Conservation (phyloP, 257 asterid genomes). For the Anisodus acutangulus region DNA sequence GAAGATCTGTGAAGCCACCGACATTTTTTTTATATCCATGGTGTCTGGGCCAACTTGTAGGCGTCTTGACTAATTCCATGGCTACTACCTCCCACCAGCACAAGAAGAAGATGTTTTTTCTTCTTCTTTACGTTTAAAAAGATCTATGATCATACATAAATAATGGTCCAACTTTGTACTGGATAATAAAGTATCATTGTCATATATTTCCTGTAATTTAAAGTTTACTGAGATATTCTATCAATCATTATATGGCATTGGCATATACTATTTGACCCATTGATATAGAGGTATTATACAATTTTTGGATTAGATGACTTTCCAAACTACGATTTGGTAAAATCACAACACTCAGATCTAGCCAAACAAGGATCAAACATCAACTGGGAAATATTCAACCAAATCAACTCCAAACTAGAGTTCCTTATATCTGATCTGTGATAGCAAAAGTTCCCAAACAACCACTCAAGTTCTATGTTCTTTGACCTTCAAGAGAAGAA, state of each 20-base stretch:
- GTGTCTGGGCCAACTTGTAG: neutral
- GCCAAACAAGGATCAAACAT: neutral
- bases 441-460: slow-evolving; percentile 4
- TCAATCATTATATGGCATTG: slow-evolving; percentile 19
- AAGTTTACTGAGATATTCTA: neutral
- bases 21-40: neutral
- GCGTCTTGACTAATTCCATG: neutral
- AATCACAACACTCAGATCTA: neutral
- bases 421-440: neutral
- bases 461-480: neutral
- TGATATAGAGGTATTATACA: no score
- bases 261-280: neutral
- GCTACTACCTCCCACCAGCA: neutral
- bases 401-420: neutral
- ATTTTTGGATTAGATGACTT: neutral
- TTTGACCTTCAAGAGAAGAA: slow-evolving; percentile 22
- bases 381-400: neutral
- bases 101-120: neutral
- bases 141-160: neutral
- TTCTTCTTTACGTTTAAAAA: neutral
- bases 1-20: neutral
- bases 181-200: neutral
- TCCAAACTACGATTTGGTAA: neutral
- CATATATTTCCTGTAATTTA: neutral
- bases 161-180: neutral